Conservation (phyloP, 2,329 filamentous ascomycete genomes). For the Neospermospora avenae region DNA sequence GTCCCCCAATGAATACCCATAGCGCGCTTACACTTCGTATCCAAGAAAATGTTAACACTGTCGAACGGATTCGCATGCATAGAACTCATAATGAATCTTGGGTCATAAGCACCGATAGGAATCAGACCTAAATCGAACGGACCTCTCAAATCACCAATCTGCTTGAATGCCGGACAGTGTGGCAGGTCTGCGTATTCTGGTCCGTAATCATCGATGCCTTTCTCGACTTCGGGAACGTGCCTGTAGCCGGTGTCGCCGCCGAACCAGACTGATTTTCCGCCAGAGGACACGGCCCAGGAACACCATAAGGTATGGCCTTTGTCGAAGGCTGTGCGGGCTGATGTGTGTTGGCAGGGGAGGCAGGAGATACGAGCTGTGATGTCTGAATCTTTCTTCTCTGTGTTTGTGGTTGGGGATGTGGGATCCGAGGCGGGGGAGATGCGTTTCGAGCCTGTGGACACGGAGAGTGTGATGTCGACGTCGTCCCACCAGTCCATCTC, state of each 20-base stretch:
- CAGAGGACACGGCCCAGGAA: slow-evolving; percentile 76
- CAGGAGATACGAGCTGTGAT: slow-evolving; percentile 74
- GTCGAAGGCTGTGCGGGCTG: slow-evolving; percentile 63
- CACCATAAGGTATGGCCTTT: slow-evolving; percentile 78
- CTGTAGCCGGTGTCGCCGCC: slow-evolving; percentile 90
- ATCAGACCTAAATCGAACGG: slow-evolving; percentile 91
- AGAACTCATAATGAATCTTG: slow-evolving; percentile 67
- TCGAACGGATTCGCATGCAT: slow-evolving; percentile 88
- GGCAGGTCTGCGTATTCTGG: slow-evolving; percentile 64
- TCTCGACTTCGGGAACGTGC: slow-evolving; percentile 62
- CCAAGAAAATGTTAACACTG: slow-evolving; percentile 82
- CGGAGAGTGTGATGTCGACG: slow-evolving; percentile 64
- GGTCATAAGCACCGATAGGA: slow-evolving; percentile 86
- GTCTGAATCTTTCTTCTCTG: slow-evolving; percentile 30
- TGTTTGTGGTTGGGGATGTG: slow-evolving; percentile 18
- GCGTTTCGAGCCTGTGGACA: slow-evolving; percentile 33
- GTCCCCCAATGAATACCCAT: slow-evolving; percentile 92
- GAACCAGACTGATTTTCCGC: slow-evolving; percentile 79
- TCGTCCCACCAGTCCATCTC: slow-evolving; percentile 97
- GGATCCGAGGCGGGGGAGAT: slow-evolving; percentile 26
- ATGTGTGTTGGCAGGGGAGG: slow-evolving; percentile 81
- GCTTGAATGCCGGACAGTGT: slow-evolving; percentile 75
- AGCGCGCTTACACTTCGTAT: slow-evolving; percentile 73
- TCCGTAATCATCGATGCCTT: slow-evolving; percentile 67
- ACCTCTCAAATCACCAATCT: slow-evolving; percentile 76